phyloP scores from a whole-genome alignment of 2,329 filamentous ascomycete genomes.

The Byssothecium circinans region DNA sequence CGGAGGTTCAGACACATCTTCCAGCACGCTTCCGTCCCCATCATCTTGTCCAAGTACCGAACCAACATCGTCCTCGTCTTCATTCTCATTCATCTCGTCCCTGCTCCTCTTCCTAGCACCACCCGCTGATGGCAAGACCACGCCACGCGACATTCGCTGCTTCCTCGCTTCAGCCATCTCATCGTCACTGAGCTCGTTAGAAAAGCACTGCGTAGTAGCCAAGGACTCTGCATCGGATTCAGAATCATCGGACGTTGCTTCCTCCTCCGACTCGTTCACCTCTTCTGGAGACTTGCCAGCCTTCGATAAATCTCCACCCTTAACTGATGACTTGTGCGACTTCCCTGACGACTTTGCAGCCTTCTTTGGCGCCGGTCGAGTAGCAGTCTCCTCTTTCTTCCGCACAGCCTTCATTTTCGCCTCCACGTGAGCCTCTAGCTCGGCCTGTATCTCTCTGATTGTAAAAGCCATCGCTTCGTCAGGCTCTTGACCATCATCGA shows the following conservation, averaged over 20 bases:
- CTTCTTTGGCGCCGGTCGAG: neutral
- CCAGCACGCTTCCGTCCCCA: neutral
- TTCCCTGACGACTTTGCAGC: neutral
- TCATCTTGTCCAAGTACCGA: neutral
- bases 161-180: neutral
- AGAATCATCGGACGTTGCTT: neutral
- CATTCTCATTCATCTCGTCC: neutral
- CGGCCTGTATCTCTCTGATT: slow-evolving; percentile 9
- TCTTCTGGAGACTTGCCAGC: neutral
- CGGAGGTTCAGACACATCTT: neutral
- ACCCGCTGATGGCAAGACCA: neutral
- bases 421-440: slow-evolving; percentile 15
- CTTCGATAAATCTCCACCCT: neutral
- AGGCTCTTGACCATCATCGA: slow-evolving; percentile 10
- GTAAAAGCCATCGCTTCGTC: slow-evolving; percentile 21
- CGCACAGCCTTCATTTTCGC: slow-evolving; percentile 10
- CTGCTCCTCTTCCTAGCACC: neutral
- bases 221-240: neutral
- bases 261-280: neutral
- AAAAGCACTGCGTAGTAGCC: neutral
- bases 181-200: neutral
- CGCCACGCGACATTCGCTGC: neutral
- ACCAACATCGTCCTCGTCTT: neutral
- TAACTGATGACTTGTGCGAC: neutral
- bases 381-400: slow-evolving; percentile 1